These are phyloP conservation scores for Globisporangium emineosum DNA, from an alignment of 352 stramenopile species.

Conservation along the genomic window DNA sequence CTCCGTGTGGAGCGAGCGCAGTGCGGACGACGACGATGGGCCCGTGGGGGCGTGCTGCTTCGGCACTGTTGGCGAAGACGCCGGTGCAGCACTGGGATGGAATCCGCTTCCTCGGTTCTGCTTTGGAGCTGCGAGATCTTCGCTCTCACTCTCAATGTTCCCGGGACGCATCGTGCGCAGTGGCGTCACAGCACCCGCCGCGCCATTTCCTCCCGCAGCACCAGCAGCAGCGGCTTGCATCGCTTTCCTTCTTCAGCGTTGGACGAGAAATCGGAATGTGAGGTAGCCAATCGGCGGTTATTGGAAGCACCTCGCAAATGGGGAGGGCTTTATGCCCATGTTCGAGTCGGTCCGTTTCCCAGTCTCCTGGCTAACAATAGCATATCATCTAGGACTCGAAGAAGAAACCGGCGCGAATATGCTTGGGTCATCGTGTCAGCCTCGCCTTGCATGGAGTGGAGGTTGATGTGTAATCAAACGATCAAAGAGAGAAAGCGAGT, in stretches of 20 bases:
- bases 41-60: neutral
- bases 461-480: neutral
- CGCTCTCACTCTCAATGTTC: slow-evolving; percentile 10
- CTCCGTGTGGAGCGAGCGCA: slow-evolving; percentile 18
- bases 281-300: neutral
- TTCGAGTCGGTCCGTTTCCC: neutral
- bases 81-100: neutral
- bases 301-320: neutral
- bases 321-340: too few relatives aligned
- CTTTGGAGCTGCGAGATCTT: neutral
- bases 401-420: neutral
- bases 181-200: slow-evolving; percentile 5
- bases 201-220: neutral
- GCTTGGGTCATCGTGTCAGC: too few relatives aligned
- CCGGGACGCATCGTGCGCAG: neutral
- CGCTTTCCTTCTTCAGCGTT: neutral
- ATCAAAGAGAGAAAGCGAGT: neutral
- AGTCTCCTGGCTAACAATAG: neutral
- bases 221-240: slow-evolving; percentile 1
- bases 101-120: neutral
- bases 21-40: slow-evolving; percentile 5
- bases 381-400: neutral
- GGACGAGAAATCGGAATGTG: slow-evolving; percentile 3
- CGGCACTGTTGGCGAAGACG: neutral
- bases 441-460: too few relatives aligned